Conservation (phyloP, 2,329 filamentous ascomycete genomes). For the Chaetomiaceae sp. region DNA sequence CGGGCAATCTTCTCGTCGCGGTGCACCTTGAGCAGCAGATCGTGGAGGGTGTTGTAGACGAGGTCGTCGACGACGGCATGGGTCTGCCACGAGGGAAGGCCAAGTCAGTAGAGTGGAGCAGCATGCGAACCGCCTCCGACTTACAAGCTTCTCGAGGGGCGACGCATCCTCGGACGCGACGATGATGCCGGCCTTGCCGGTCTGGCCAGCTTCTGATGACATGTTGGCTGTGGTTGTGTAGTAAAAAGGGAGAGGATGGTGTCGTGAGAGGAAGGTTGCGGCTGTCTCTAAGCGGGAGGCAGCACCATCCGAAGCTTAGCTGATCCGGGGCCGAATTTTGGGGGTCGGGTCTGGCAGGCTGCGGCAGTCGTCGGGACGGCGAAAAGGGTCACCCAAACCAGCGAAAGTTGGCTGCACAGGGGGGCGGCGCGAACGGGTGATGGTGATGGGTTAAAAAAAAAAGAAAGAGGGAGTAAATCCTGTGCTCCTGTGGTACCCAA, state of each 20-base stretch:
- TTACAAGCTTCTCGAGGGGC: slow-evolving; percentile 56
- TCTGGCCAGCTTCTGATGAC: slow-evolving; percentile 25
- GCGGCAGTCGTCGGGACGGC: neutral
- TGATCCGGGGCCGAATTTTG: slow-evolving; percentile 12
- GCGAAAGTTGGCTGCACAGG: neutral
- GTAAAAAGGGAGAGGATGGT: neutral
- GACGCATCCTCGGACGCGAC: slow-evolving; percentile 47
- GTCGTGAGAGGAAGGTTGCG: slow-evolving; percentile 6
- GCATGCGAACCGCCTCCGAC: slow-evolving; percentile 20
- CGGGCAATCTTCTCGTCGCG: slow-evolving; percentile 73
- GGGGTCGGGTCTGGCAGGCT: neutral
- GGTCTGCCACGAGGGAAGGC: slow-evolving; percentile 39
- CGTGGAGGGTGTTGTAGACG: slow-evolving; percentile 71
- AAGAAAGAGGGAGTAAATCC: neutral
- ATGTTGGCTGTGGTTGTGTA: slow-evolving; percentile 23
- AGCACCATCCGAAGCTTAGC: slow-evolving; percentile 9
- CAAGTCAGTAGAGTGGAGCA: slow-evolving; percentile 13
- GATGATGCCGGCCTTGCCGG: slow-evolving; percentile 55
- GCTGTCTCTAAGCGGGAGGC: slow-evolving; percentile 11
- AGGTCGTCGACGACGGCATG: slow-evolving; percentile 67
- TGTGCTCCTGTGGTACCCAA: neutral
- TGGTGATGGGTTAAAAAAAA: no score
- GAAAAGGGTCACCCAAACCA: neutral
- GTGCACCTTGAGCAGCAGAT: slow-evolving; percentile 68
- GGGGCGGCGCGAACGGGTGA: neutral